phyloP scores from a whole-genome alignment of 1,139 yeast genomes.

The Protomyces macrosporus region DNA sequence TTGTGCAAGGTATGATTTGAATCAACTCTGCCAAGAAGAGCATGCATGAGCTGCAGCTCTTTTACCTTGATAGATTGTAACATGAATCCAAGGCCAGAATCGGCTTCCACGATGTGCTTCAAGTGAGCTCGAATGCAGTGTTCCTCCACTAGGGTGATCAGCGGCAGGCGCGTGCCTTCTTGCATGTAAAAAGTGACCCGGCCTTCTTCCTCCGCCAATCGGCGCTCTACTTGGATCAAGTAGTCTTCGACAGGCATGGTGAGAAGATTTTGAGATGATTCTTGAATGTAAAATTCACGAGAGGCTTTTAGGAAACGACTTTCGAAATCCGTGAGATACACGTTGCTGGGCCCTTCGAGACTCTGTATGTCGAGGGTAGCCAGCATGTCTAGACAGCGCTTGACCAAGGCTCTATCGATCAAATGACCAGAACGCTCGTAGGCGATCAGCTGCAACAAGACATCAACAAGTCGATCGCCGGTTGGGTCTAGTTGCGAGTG shows the following conservation, averaged over 20 bases:
- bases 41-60: constrained; percentile 48
- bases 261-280: constrained; percentile 46
- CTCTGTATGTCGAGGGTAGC: constrained; percentile 46
- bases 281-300: constrained; percentile 50
- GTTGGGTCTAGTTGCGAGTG: constrained; percentile 46
- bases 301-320: constrained; percentile 56
- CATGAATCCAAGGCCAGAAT: constrained; percentile 54
- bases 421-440: constrained; percentile 57
- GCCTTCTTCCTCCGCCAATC: constrained; percentile 53
- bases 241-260: constrained; percentile 51
- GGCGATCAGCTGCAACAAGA: constrained; percentile 55
- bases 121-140: constrained; percentile 60
- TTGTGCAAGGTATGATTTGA: constrained; percentile 50
- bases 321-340: constrained; percentile 63
- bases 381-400: constrained; percentile 64
- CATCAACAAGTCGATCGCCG: constrained; percentile 48
- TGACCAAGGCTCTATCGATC: constrained; percentile 57
- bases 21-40: constrained; percentile 53
- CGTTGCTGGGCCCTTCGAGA: constrained; percentile 37
- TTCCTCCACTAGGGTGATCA: constrained; percentile 51
- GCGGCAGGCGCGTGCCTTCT: constrained; percentile 44
- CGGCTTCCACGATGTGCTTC: constrained; percentile 47
- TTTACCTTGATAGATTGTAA: constrained; percentile 43
- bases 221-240: constrained; percentile 51
- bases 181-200: constrained; percentile 52